Evolutionary conservation across 305 asterid species (phyloP).

Genomic region (Fraxinus paxiana): DNA sequence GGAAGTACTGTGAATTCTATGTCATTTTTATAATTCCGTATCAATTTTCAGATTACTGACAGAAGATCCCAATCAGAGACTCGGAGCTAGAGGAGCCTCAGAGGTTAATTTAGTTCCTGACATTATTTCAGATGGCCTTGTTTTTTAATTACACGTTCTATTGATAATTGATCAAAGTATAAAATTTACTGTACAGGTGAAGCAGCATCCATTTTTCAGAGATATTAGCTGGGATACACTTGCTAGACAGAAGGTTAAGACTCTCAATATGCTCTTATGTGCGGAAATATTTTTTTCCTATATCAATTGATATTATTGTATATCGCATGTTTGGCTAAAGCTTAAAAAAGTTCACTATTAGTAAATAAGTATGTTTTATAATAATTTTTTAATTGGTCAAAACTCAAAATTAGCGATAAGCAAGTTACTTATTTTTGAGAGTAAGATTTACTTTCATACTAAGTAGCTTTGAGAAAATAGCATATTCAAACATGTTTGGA

Average conservation of each 20-base stretch:
- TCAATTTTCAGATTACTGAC: conserved; percentile 64
- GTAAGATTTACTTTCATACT: background rate
- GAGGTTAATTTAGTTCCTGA: conserved; percentile 45
- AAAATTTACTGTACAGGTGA: conserved; percentile 55
- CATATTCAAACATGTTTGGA: background rate
- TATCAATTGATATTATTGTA: background rate
- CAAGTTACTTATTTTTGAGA: background rate
- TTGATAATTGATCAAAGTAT: background rate
- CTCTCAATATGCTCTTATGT: background rate
- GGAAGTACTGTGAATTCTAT: background rate
- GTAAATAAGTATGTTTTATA: background rate
- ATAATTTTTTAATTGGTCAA: background rate
- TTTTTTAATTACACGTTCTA: background rate
- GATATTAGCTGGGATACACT: conserved; percentile 98
- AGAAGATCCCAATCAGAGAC: conserved; percentile 96
- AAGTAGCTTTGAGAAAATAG: background rate
- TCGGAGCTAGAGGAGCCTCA: conserved; percentile 90
- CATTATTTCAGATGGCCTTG: background rate
- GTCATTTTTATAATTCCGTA: background rate
- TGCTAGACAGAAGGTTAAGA: conserved; percentile 86
- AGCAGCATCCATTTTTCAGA: conserved; percentile 83
- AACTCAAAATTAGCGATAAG: background rate
- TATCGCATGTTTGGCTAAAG: background rate
- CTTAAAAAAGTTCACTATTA: background rate
- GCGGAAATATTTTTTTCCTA: background rate